These are phyloP conservation scores for Leccinellum rugosiceps DNA, from an alignment of 768 basidiomycete genomes.

Conservation along the genomic window DNA sequence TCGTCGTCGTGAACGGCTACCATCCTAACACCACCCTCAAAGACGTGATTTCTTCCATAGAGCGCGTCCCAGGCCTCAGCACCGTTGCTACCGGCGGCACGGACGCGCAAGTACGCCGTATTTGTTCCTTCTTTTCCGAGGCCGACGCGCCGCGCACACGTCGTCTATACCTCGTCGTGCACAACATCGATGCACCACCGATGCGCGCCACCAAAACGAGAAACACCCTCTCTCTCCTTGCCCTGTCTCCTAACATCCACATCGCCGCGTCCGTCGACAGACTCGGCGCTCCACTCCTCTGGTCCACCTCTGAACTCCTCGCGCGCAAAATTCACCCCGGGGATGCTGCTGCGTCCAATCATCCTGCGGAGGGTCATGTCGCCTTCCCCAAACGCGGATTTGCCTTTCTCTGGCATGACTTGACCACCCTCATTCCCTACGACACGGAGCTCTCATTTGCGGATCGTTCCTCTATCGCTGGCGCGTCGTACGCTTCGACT, in stretches of 20 bases:
- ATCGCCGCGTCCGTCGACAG: slow-evolving; percentile 86
- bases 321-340: slow-evolving; percentile 42
- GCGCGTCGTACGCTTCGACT: slow-evolving; percentile 39
- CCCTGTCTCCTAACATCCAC: slow-evolving; percentile 73
- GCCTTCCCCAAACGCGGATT: slow-evolving; percentile 45
- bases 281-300: slow-evolving; percentile 79
- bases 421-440: slow-evolving; percentile 83
- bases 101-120: slow-evolving; percentile 62
- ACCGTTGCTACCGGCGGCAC: slow-evolving; percentile 25
- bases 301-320: slow-evolving; percentile 65
- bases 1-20: slow-evolving; percentile 77
- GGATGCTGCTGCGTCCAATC: background rate
- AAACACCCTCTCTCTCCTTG: slow-evolving; percentile 68
- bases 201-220: slow-evolving; percentile 64
- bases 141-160: slow-evolving; percentile 24
- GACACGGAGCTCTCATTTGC: slow-evolving; percentile 70
- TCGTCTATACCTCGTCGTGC: slow-evolving; percentile 75
- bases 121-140: slow-evolving; percentile 62
- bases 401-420: slow-evolving; percentile 85
- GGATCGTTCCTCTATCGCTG: slow-evolving; percentile 60
- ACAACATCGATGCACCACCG: slow-evolving; percentile 81
- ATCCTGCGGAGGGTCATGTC: background rate
- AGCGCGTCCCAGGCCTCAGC: slow-evolving; percentile 32
- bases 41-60: slow-evolving; percentile 64
- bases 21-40: slow-evolving; percentile 65